Percentiles rank a stretch among this genome's conserved stretches.
Conservation (phyloP, 371 early-diverging fungal species). For the Rhizopus sp. region DNA sequence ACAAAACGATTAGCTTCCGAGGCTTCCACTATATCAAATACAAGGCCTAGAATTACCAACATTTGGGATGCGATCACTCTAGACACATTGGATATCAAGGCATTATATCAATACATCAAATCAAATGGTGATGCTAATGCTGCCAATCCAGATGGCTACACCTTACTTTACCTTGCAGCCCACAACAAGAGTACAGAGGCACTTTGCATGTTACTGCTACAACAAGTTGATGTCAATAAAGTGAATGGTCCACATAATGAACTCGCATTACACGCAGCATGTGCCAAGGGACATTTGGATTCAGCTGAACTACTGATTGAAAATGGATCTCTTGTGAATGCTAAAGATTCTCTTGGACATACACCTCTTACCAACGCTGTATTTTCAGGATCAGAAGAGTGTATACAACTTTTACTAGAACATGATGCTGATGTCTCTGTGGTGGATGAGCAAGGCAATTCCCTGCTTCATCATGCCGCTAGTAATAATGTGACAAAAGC, state of each 20-base stretch:
- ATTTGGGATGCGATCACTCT: slow-evolving; percentile 42
- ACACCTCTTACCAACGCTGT: slow-evolving; percentile 53
- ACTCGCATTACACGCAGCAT: slow-evolving; percentile 45
- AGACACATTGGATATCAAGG: slow-evolving; percentile 38
- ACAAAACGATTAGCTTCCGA: not conserved
- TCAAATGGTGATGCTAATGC: slow-evolving; percentile 23
- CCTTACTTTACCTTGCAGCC: slow-evolving; percentile 47
- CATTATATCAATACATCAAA: slow-evolving; percentile 43
- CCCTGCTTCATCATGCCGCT: slow-evolving; percentile 54
- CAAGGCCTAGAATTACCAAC: not conserved
- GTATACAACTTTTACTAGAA: slow-evolving; percentile 39
- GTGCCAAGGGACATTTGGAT: slow-evolving; percentile 33
- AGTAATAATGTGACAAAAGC: slow-evolving; percentile 32
- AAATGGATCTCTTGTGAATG: slow-evolving; percentile 48
- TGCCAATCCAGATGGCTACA: slow-evolving; percentile 34
- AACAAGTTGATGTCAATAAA: slow-evolving; percentile 38
- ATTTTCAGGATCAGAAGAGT: slow-evolving; percentile 31
- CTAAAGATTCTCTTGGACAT: slow-evolving; percentile 68
- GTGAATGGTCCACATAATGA: slow-evolving; percentile 49
- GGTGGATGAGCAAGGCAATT: slow-evolving; percentile 67
- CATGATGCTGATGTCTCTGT: slow-evolving; percentile 36
- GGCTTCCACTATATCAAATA: not conserved
- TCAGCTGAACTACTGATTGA: slow-evolving; percentile 49
- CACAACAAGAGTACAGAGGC: slow-evolving; percentile 45
- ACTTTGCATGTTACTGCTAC: slow-evolving; percentile 40